Base-by-base conservation (phyloP, 306 rosid species). In the Canavalia ensiformis region DNA sequence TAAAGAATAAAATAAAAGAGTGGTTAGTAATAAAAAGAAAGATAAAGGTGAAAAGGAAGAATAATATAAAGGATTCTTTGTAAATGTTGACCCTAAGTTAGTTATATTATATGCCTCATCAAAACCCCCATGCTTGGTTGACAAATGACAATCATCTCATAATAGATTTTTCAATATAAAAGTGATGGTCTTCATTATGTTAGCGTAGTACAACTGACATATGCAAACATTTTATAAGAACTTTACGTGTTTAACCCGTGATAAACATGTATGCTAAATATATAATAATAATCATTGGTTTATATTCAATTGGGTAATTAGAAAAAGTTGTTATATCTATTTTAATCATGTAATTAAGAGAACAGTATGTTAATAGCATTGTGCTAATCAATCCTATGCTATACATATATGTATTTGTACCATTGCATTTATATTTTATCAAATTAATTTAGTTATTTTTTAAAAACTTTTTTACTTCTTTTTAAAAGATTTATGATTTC, bases 31-130 rank as follows among this genome's bases (percentile, higher is more conserved):
- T 63, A 35, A 50, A 64, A 76, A 49, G 51, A 45, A 49, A 74
- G 33, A 31, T 31, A 49, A 63, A 49, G 81, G 81, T 76, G 29
- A 62, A 18, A 75, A 51, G 6, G 37, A n/a, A 6, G 59, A 52
- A 58, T 44, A 52, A n/a, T 4, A 28, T 41, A 72, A 5, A 37
- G 1, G 46, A 44, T 56, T 68, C 4, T 5, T 42, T 8, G 50
- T 30, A 42, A 65, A 29, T 50, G 45, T 9, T 55, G 33, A 12
- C 1, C 31, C 47, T 7, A 13, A 13, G 29, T 9, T 11, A 10
- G 25, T 29, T 46, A 13, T 4, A 34, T 13, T 37, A 35, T n/a
- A 54, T 29, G 47, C 7, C 28, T 34, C 1, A 35, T 52, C 30
- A 28, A 56, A 74, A 11, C 13, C 2, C 13, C 2, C 51, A 54